Conservation (phyloP, 2,329 filamentous ascomycete species). For the Paramyrothecium sp. region DNA sequence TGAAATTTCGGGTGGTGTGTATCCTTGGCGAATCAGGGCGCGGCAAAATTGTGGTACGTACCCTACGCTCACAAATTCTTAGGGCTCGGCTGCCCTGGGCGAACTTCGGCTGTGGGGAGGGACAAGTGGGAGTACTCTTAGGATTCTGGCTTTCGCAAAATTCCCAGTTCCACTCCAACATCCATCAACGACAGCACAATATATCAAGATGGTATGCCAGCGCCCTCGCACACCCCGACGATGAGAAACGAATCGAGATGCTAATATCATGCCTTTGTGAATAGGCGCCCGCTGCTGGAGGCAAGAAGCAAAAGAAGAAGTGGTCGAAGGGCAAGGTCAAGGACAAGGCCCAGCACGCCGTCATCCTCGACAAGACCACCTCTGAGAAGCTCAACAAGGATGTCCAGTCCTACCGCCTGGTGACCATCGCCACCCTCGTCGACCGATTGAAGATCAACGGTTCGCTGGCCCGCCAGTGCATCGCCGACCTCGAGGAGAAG, state of each 20-base stretch:
- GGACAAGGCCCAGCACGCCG: constrained; percentile 99
- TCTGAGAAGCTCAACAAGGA: constrained; percentile 99
- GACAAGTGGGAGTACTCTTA: constrained; percentile 26
- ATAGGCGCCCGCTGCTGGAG: constrained; percentile 44
- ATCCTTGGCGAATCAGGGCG: constrained; percentile 32
- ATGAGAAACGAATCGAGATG: constrained; percentile 2
- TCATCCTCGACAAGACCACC: constrained; percentile 97
- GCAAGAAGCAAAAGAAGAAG: constrained; percentile 53
- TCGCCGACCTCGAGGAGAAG: constrained; percentile 94
- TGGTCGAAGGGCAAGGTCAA: constrained; percentile 74
- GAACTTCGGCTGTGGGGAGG: constrained; percentile 22
- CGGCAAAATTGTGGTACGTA: constrained; percentile 23
- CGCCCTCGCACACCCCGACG: background rate
- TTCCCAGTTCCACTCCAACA: constrained; percentile 28
- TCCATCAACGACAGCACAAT: constrained; percentile 38
- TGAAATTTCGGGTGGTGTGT: constrained; percentile 36
- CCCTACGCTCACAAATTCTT: constrained; percentile 27
- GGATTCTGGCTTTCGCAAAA: constrained; percentile 25
- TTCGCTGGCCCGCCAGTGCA: constrained; percentile 85
- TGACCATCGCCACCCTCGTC: constrained; percentile 97
- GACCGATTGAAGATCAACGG: constrained; percentile 99
- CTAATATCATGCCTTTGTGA: constrained; percentile 3
- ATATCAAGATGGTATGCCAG: constrained; percentile 42
- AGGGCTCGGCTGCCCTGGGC: constrained; percentile 42
- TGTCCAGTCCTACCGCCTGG: constrained; percentile 99